Percentiles rank a stretch among this genome's conserved stretches.
phyloP scores from a whole-genome alignment of 192 early-diverging fungal genomes.

The Coemansia sp. region DNA sequence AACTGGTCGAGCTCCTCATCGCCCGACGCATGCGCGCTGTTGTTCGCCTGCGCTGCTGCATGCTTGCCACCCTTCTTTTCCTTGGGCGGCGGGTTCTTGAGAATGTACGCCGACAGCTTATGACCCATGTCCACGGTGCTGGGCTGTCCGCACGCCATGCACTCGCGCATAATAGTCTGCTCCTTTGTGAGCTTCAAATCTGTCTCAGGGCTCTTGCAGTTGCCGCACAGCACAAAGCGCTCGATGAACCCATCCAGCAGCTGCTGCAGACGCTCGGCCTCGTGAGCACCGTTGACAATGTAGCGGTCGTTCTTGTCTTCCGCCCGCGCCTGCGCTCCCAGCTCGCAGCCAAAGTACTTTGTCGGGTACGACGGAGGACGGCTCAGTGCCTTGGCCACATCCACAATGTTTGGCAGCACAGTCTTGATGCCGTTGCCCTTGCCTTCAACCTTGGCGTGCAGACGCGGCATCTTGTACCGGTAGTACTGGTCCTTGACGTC shows the following conservation, averaged over 20 bases:
- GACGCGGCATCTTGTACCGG: slow-evolving; percentile 98
- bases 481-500: slow-evolving; percentile 93
- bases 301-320: slow-evolving; percentile 91
- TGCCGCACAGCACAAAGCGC: slow-evolving; percentile 89
- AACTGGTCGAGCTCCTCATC: slow-evolving; percentile 70
- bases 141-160: slow-evolving; percentile 90
- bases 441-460: slow-evolving; percentile 89
- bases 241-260: slow-evolving; percentile 89
- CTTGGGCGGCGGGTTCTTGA: slow-evolving; percentile 85
- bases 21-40: slow-evolving; percentile 46
- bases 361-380: slow-evolving; percentile 86
- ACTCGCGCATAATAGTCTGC: slow-evolving; percentile 67
- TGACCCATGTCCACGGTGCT: slow-evolving; percentile 84
- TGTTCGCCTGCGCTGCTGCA: slow-evolving; percentile 50
- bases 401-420: slow-evolving; percentile 93
- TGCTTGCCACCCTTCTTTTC: slow-evolving; percentile 58
- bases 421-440: slow-evolving; percentile 99
- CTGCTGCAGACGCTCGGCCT: slow-evolving; percentile 79
- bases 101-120: slow-evolving; percentile 82
- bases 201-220: slow-evolving; percentile 97
- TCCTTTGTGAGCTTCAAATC: slow-evolving; percentile 58
- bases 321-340: slow-evolving; percentile 88
- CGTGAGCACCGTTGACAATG: slow-evolving; percentile 94
- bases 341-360: slow-evolving; percentile 93
- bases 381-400: slow-evolving; percentile 84